Evolutionary conservation across 768 basidiomycete species (phyloP).

Genomic region (Cyclocybe aegerita): DNA sequence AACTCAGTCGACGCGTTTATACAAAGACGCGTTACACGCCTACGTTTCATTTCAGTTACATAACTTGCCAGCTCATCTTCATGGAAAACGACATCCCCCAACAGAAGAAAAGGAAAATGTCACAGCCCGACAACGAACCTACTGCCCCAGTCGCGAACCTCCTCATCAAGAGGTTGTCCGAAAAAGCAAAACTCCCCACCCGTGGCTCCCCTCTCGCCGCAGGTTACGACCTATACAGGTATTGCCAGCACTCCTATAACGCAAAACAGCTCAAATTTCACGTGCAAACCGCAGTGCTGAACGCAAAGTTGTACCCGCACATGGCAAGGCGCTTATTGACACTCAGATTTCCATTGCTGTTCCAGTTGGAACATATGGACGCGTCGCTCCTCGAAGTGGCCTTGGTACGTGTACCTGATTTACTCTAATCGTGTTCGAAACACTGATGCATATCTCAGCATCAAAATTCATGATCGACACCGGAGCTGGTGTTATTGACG

Average conservation of each 20-base stretch:
- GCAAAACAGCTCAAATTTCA: conserved; percentile 5
- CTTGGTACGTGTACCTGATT: conserved; percentile 60
- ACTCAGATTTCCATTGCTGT: conserved; percentile 94
- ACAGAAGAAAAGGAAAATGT: conserved; percentile 63
- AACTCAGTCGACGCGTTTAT: conserved; percentile 36
- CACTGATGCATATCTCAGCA: conserved; percentile 44
- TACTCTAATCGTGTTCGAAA: background rate
- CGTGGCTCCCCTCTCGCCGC: conserved; percentile 86
- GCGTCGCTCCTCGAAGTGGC: conserved; percentile 93
- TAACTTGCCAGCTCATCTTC: conserved; percentile 4
- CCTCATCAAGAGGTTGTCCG: conserved; percentile 82
- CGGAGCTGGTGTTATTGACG: conserved; percentile 95
- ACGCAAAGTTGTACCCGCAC: conserved; percentile 78
- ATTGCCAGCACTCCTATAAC: conserved; percentile 14
- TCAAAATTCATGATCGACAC: conserved; percentile 98
- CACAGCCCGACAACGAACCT: conserved; percentile 27
- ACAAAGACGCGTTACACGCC: conserved; percentile 4
- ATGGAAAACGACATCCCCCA: conserved; percentile 23
- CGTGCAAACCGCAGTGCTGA: conserved; percentile 66
- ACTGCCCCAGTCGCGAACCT: conserved; percentile 49
- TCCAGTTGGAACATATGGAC: conserved; percentile 91
- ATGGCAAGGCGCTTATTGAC: conserved; percentile 88
- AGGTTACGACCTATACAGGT: conserved; percentile 96
- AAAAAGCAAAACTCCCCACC: conserved; percentile 81
- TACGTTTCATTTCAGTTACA: background rate